Evolutionary conservation across 1,284 basidiomycete genomes (phyloP), one percentile per base, ranked within the genome.

Genomic region (Apiotrichum gracile): DNA sequence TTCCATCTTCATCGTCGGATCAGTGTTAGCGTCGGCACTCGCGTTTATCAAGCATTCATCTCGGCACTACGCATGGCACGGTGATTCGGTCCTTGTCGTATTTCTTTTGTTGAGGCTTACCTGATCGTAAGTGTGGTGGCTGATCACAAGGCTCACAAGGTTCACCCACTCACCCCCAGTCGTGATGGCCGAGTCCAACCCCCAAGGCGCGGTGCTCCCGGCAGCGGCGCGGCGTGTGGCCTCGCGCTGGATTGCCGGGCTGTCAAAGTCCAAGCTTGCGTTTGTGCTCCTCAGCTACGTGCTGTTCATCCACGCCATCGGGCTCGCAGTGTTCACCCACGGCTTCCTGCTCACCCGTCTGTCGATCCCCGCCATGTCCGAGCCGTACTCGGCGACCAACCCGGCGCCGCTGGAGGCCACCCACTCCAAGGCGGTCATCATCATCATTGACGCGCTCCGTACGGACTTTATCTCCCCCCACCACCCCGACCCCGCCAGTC

Each of bases 401-500:
- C 61, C 67, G 16, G 59, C 67, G 17, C 72, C 75, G 4, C 69
- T 89, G 1, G 69, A 78, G 0, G 76, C 83, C 0, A 87, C 85
- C 0, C 88, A 92, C 76, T 80, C 80, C 60, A 84, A 87, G 61
- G 86, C 88, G 9, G 80, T 98, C 31, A 60, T 97, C 29, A 79
- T 97, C 63, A 83, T 97, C 54, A 88, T 99, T 60, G 96, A 98
- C 72, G 84, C 96, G 0, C 80, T 98, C 19, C 85, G 96, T 1
- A 96, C 91, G 68, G 94, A 99, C 76, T 98, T 97, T 70, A 77
- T 98, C 50, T 83, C 91, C 0, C 84, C 87, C 1, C 69, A 85
- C 49, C 57, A 64, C 51, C 66, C 66, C 17, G 82, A 82, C 1
- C 85, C 83, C 13, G 64, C 75, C 14, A 88, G 85, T 10, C 82